Conservation (phyloP, 2,329 filamentous ascomycete species). For the Aspergillus clavatus region DNA sequence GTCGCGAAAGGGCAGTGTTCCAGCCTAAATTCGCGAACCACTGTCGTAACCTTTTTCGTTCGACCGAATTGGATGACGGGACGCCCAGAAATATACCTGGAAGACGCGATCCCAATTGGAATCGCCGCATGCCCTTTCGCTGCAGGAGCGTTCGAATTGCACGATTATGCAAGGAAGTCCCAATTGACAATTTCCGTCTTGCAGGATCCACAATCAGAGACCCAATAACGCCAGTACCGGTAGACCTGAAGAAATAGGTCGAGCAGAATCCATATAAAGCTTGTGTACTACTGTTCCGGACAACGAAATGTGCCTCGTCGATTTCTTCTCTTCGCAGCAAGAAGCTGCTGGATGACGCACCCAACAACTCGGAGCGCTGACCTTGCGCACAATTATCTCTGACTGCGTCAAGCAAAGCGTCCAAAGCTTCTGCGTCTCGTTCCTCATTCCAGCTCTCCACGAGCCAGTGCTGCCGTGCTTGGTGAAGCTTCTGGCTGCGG, state of each 20-base stretch:
- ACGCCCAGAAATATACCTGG: constrained; percentile 85
- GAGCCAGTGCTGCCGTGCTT: constrained; percentile 91
- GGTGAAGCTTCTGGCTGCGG: constrained; percentile 79
- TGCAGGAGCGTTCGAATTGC: constrained; percentile 72
- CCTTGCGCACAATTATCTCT: constrained; percentile 58
- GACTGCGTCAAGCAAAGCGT: constrained; percentile 67
- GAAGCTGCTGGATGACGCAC: constrained; percentile 69
- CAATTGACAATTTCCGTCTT: constrained; percentile 83
- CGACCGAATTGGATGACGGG: constrained; percentile 60
- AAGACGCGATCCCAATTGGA: constrained; percentile 75
- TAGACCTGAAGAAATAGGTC: constrained; percentile 73
- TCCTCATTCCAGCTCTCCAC: constrained; percentile 82
- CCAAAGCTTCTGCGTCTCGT: constrained; percentile 67
- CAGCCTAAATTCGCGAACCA: constrained; percentile 92
- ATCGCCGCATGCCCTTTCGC: constrained; percentile 66
- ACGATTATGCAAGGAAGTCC: constrained; percentile 79
- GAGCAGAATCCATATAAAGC: constrained; percentile 89
- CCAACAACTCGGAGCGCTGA: constrained; percentile 63
- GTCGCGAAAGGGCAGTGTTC: constrained; percentile 64
- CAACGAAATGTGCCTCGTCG: constrained; percentile 81
- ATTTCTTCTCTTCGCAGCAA: constrained; percentile 66
- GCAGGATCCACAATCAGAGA: constrained; percentile 84
- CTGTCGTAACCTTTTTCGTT: constrained; percentile 57
- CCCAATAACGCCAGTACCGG: constrained; percentile 69
- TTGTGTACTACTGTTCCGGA: constrained; percentile 87